Conservation (phyloP, 768 basidiomycete genomes). For the Collybiopsis confluens region DNA sequence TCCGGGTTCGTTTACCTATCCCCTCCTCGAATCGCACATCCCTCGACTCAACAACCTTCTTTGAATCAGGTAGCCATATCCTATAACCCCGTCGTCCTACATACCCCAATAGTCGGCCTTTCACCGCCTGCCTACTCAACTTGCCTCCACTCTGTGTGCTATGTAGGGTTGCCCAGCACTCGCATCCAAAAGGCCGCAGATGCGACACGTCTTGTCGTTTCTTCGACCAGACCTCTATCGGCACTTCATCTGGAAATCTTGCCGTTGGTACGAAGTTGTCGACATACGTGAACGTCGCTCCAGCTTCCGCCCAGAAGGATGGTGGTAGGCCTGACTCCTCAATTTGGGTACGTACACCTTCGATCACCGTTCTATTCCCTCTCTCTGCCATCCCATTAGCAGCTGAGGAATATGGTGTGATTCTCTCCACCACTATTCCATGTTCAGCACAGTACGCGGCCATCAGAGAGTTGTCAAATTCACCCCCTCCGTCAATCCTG, state of each 20-base stretch:
- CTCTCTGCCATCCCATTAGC: conserved; percentile 23
- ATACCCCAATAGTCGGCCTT: not conserved
- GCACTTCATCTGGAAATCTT: too few species aligned
- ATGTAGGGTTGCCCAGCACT: not conserved
- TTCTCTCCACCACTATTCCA: conserved; percentile 19
- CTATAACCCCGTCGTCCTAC: not conserved
- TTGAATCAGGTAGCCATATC: not conserved
- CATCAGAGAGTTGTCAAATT: conserved; percentile 18
- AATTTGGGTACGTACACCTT: conserved; percentile 14
- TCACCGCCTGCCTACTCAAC: not conserved
- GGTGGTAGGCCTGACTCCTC: too few species aligned
- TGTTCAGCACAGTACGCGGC: conserved; percentile 10
- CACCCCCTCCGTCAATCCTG: too few species aligned
- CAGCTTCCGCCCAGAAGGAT: too few species aligned
- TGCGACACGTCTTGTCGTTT: too few species aligned
- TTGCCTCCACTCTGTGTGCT: not conserved
- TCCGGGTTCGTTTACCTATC: too few species aligned
- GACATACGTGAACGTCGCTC: not conserved
- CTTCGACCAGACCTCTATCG: too few species aligned
- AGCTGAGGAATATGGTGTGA: conserved; percentile 19
- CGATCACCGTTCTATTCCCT: conserved; percentile 16
- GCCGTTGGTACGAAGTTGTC: not conserved
- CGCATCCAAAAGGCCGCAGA: too few species aligned
- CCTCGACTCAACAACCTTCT: not conserved
- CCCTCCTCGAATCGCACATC: not conserved